A percentile compares a stretch with the other conserved stretches of the same genome.
These are phyloP conservation scores for Alloteropsis semialata DNA, from an alignment of 176 grass and related monocot genomes.

Conservation along the genomic window DNA sequence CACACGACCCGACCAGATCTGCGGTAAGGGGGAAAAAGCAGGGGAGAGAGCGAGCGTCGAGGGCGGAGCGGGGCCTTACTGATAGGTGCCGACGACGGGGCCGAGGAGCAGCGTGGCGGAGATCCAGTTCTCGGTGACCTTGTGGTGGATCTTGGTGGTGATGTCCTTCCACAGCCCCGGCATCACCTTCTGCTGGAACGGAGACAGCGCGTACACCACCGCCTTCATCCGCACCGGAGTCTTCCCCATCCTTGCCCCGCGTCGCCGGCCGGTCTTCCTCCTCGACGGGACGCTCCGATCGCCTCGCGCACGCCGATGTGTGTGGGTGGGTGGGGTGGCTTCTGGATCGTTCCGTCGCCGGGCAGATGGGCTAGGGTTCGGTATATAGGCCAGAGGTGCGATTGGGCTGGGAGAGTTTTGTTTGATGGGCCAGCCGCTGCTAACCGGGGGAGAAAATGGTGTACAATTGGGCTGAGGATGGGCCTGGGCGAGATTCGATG, in stretches of 20 bases:
- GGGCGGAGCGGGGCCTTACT: constrained; percentile 25
- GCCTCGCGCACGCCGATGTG: neutral
- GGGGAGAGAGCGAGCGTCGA: neutral
- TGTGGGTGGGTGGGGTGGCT: neutral
- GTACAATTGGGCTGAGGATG: no score
- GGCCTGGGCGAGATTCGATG: no score
- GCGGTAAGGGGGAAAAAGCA: neutral
- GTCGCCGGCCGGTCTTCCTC: constrained; percentile 9
- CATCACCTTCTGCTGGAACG: constrained; percentile 99
- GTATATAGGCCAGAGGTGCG: neutral
- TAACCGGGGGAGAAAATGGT: no score
- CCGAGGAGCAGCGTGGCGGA: constrained; percentile 73
- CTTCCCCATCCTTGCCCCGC: constrained; percentile 67
- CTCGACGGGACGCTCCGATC: constrained; percentile 21
- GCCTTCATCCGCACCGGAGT: constrained; percentile 90
- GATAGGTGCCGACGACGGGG: constrained; percentile 85
- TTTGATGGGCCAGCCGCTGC: neutral
- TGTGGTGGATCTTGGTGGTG: constrained; percentile 97
- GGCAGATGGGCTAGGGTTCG: constrained; percentile 8
- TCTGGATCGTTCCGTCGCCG: neutral
- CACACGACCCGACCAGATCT: constrained; percentile 22
- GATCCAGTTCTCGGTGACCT: constrained; percentile 99
- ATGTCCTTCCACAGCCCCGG: constrained; percentile 94
- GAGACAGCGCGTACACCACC: constrained; percentile 91
- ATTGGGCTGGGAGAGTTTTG: neutral